A percentile compares a stretch with the other conserved stretches of the same genome.
Evolutionary conservation across 176 grass and related monocot genomes (phyloP).

Genomic region (Oryza coarctata): DNA sequence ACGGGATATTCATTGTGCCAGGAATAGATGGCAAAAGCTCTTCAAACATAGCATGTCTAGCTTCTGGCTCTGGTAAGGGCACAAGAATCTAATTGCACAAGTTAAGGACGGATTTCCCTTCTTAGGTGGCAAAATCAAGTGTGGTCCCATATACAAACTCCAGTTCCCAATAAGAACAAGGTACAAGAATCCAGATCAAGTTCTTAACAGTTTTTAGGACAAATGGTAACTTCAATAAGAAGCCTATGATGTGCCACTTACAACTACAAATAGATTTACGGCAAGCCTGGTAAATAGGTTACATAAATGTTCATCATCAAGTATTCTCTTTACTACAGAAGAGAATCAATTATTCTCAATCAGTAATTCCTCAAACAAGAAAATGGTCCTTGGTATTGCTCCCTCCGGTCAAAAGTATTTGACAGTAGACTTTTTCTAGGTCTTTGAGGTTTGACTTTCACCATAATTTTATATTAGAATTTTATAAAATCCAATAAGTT

Average conservation of each 20-base stretch:
- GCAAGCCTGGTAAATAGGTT: neutral
- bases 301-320: neutral
- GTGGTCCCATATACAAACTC: neutral
- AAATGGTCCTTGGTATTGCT: neutral
- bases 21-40: slow-evolving; percentile 65
- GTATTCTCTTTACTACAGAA: slow-evolving; percentile 7
- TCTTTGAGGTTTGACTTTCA: too few relatives aligned
- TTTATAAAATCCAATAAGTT: too few relatives aligned
- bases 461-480: too few relatives aligned
- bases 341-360: neutral
- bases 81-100: slow-evolving; percentile 77
- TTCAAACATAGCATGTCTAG: slow-evolving; percentile 85
- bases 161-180: neutral
- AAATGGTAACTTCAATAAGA: neutral
- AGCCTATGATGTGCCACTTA: neutral
- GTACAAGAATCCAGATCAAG: neutral
- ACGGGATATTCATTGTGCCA: slow-evolving; percentile 52
- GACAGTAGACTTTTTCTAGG: too few relatives aligned
- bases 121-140: neutral
- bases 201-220: neutral
- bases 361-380: too few relatives aligned
- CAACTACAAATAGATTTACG: neutral
- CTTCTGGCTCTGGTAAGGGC: slow-evolving; percentile 85
- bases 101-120: slow-evolving; percentile 20
- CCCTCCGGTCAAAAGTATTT: too few relatives aligned